Evolutionary conservation across 202 grass and related monocot genomes (phyloP), one percentile per base, ranked within the genome.

Genomic region (Hordeum pubiflorum): DNA sequence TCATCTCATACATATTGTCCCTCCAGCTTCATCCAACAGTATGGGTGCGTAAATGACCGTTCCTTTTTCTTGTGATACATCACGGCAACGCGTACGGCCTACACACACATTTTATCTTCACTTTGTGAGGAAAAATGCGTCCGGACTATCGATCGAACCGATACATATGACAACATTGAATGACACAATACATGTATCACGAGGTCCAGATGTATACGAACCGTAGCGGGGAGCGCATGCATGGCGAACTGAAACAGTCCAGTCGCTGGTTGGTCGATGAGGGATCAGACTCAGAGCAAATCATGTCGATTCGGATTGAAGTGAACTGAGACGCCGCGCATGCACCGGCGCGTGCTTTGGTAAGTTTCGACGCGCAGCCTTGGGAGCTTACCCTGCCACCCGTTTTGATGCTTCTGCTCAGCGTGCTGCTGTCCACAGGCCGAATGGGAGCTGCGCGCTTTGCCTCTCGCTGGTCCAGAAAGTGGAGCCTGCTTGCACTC

Each of bases 281-380:
- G 37, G 68, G 48, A 54, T 54, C 17, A 54, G n/a, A n/a, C n/a
- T n/a, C n/a, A n/a, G n/a, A n/a, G 14, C 2, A 54, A 0, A 22
- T 6, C 5, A 12, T 3, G 26, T 69, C 18, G 61, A 40, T 0
- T 38, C 52, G 12, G 11, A 10, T 32, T 7, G 52, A 23, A 69
- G n/a, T 14, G n/a, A n/a, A 7, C 8, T 33, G 60, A 7, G 34
- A 32, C 12, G 56, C 24, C 11, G 10, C 44, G 44, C 44, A 48
- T 48, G 44, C 44, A 34, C 4, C 10, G 32, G 39, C 10, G 20
- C 11, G 29, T 34, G n/a, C 86, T 88, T 88, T 88, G 69, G 75
- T 84, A 88, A 84, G 81, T 88, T 88, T 88, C 86, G 76, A 1
- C 69, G 26, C 36, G 34, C 8, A 21, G 11, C 79, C n/a, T 78